Percentiles rank a stretch among this genome's conserved stretches.
phyloP scores from a whole-genome alignment of 2,329 filamentous ascomycete species.

The Alternaria rosae region DNA sequence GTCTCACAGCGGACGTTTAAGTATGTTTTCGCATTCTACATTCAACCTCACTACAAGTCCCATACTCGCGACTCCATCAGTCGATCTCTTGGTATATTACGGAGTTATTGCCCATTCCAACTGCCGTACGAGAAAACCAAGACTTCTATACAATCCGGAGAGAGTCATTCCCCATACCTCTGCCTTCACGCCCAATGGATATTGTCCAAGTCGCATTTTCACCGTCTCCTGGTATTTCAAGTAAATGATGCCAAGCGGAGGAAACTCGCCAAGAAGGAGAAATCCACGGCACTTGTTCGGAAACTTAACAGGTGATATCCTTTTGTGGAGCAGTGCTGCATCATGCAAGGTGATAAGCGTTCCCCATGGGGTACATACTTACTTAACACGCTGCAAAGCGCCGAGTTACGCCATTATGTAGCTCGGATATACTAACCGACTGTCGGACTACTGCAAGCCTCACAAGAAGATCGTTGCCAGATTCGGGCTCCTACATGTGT shows the following conservation, averaged over 20 bases:
- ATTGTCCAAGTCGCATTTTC: neutral
- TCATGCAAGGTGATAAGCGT: neutral
- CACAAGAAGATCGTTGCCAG: neutral
- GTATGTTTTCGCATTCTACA: neutral
- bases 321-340: neutral
- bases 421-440: constrained; percentile 1
- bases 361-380: constrained; percentile 3
- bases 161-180: neutral
- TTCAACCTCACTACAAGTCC: neutral
- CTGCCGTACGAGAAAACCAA: constrained; percentile 1
- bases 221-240: neutral
- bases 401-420: neutral
- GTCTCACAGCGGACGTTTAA: neutral
- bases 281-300: constrained; percentile 1
- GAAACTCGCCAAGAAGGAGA: neutral
- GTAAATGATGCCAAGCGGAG: constrained; percentile 11
- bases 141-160: neutral
- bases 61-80: neutral
- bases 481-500: neutral
- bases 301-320: neutral
- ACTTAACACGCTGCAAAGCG: neutral
- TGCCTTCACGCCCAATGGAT: neutral
- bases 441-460: neutral
- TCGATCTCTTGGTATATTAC: neutral
- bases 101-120: neutral